Evolutionary conservation across 179 eudicot genomes (phyloP).

Genomic region (Camellia oleifera): DNA sequence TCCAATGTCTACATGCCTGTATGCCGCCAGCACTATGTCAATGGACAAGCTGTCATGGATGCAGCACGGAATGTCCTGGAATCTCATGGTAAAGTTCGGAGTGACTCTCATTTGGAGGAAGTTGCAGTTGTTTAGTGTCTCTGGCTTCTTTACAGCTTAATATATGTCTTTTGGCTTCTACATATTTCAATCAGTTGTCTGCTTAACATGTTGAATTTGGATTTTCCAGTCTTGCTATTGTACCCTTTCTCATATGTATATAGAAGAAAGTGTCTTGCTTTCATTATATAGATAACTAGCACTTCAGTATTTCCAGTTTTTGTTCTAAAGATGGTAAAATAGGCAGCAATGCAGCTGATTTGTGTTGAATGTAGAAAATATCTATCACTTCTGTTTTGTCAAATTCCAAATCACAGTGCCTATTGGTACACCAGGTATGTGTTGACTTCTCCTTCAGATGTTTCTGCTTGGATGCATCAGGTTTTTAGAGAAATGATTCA

Average conservation of each 20-base stretch:
- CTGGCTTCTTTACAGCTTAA: not conserved
- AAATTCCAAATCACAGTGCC: too few relatives aligned
- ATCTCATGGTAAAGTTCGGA: slow-evolving; percentile 20
- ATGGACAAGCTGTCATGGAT: slow-evolving; percentile 40
- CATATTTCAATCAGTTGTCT: slow-evolving; percentile 3
- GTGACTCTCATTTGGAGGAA: slow-evolving; percentile 29
- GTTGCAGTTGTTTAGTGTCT: slow-evolving; percentile 17
- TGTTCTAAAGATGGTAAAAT: not conserved
- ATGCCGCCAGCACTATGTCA: slow-evolving; percentile 85
- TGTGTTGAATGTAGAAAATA: not conserved
- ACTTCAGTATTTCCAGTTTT: not conserved
- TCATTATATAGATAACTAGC: too few relatives aligned
- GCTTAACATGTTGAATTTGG: not conserved
- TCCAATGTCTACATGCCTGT: slow-evolving; percentile 89
- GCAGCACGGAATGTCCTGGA: slow-evolving; percentile 32
- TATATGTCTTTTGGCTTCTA: not conserved
- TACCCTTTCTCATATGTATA: not conserved
- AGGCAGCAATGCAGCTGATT: not conserved
- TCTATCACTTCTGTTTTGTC: not conserved
- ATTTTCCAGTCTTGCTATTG: not conserved
- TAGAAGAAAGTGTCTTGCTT: not conserved
- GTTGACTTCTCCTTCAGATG: not conserved
- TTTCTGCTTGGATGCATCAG: not conserved
- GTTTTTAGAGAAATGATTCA: too few relatives aligned
- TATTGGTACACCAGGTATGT: not conserved